Evolutionary conservation across 495 filamentous ascomycete genomes (phyloP), one percentile per base, ranked within the genome.

Genomic region (Aspergillus wentii): DNA sequence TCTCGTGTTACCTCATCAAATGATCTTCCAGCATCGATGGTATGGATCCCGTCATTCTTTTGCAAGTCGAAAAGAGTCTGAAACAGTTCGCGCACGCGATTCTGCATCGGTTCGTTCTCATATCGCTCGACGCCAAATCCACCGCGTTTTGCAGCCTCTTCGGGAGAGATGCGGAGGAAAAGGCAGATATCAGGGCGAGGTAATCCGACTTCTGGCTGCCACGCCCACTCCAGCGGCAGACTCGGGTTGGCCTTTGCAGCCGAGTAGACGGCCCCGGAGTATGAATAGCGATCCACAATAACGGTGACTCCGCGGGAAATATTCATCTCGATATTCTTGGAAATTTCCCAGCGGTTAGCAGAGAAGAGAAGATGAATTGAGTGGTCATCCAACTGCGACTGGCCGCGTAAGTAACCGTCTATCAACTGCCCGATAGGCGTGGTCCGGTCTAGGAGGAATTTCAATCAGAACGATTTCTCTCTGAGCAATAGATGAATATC

Each of bases 311-410:
- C 90, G 5, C 61, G 57, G 7, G 62, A 46, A 16, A 95, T 72
- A 28, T 80, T 73, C 8, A 68, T 38, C 30, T 76, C 54, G 21
- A 92, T 90, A 23, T 68, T 71, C 34, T 72, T 80, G 57, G 75
- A 82, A 40, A 79, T 61, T 62, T 98, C 94, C 94, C 94, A 98
- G 20, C 94, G 77, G 63, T 98, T 97, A 8, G 92, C 88, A 20
- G 86, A 90, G 68, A 97, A 98, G 15, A 97, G 76, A 14, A 98
- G 77, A 59, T 97, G 94, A 49, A 97, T 95, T 5, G 81, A 82
- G 54, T 95, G 90, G 59, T 95, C 92, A 40, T 94, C 85, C 55
- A 89, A 76, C 38, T 88, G 74, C 35, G 79, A 68, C 48, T 85
- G 62, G 47, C 75, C 75, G 49, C 80, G 83, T 36, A 97, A 78